phyloP scores from a whole-genome alignment of 2,329 filamentous ascomycete species.

The Pezizomycotina sp. region DNA sequence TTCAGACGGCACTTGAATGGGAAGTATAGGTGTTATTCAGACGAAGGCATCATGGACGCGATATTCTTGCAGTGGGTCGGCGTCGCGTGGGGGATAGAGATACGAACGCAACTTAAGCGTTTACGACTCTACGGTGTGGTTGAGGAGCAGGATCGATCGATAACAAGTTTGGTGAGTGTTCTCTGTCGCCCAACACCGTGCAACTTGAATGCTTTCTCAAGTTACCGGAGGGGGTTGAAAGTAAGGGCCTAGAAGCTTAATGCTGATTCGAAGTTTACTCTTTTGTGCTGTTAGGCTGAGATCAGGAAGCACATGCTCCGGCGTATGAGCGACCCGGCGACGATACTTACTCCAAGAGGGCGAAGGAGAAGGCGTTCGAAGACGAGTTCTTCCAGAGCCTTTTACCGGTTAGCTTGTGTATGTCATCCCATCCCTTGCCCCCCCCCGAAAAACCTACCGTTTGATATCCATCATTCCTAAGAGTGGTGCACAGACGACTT shows the following conservation, averaged over 20 bases:
- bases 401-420: conserved; percentile 12
- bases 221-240: no score
- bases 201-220: background rate
- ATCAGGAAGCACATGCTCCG: conserved; percentile 8
- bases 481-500: no score
- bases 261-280: background rate
- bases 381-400: conserved; percentile 18
- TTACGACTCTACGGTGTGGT: no score
- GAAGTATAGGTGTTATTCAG: conserved; percentile 43
- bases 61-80: conserved; percentile 41
- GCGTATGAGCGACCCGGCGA: no score
- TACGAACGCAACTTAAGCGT: conserved; percentile 22
- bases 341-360: no score
- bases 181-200: background rate
- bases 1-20: conserved; percentile 40
- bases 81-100: conserved; percentile 34
- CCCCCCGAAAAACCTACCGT: no score
- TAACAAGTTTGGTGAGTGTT: no score
- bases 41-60: conserved; percentile 41
- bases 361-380: conserved; percentile 8
- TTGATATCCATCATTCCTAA: no score
- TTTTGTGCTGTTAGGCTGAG: conserved; percentile 6
- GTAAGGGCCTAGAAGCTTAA: no score
- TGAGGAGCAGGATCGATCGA: no score
- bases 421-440: no score